These are phyloP conservation scores for Phalaenopsis aphrodite DNA, from an alignment of 106 monocot species.

Conservation along the genomic window DNA sequence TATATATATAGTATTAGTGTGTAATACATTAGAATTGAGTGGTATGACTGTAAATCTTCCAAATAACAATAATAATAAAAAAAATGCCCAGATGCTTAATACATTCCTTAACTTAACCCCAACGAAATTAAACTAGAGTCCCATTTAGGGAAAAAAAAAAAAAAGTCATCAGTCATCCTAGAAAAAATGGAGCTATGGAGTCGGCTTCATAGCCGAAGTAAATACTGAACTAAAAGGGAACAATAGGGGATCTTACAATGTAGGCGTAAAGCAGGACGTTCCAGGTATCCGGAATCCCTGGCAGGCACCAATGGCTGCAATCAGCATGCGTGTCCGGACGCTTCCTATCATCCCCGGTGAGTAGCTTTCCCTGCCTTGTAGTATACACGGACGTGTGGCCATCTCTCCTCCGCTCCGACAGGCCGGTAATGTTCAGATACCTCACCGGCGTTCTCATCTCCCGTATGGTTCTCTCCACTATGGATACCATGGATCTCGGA, in stretches of 20 bases:
- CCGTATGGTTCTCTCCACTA: conserved; percentile 22
- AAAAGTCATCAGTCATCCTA: too few species aligned
- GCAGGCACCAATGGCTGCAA: conserved; percentile 97
- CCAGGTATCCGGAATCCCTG: conserved; percentile 93
- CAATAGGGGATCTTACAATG: conserved; percentile 1
- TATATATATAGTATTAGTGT: too few species aligned
- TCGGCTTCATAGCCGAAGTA: too few species aligned
- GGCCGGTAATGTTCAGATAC: conserved; percentile 39
- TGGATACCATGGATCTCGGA: conserved; percentile 20
- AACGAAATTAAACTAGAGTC: too few species aligned
- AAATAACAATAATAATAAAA: too few species aligned
- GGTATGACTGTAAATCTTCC: too few species aligned
- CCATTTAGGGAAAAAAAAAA: too few species aligned
- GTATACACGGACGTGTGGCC: conserved; percentile 43
- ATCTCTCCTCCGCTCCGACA: conserved; percentile 42
- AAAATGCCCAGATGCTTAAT: too few species aligned
- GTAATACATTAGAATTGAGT: too few species aligned
- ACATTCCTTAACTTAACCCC: too few species aligned
- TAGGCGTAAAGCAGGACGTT: conserved; percentile 70
- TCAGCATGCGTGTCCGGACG: conserved; percentile 22
- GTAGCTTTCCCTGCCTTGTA: conserved; percentile 21
- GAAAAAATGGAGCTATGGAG: too few species aligned
- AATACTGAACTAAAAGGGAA: background rate
- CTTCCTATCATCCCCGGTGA: conserved; percentile 14
- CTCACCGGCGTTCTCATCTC: conserved; percentile 31